Evolutionary conservation across 352 stramenopile species (phyloP).

Genomic region (Thraustochytrium striatum): DNA sequence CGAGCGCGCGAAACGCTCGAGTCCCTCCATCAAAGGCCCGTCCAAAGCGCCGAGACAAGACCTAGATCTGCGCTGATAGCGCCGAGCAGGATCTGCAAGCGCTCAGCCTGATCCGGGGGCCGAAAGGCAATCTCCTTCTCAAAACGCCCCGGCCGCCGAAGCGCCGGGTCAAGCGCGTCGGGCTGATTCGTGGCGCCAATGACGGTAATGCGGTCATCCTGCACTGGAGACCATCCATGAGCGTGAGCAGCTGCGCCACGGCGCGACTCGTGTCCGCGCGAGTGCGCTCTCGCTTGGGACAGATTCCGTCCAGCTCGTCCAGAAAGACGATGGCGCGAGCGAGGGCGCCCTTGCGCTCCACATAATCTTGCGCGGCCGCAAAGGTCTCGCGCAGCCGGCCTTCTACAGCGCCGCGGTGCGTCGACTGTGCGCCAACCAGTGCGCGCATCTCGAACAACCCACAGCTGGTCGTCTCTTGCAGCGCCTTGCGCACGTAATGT

Average conservation of each 20-base stretch:
- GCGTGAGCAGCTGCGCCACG: conserved; percentile 87
- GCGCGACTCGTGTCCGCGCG: conserved; percentile 59
- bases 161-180: conserved; percentile 88
- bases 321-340: conserved; percentile 86
- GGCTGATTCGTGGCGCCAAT: conserved; percentile 88
- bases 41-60: conserved; percentile 64
- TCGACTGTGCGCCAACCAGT: neutral
- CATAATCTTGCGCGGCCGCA: neutral
- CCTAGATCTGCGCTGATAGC: conserved; percentile 60
- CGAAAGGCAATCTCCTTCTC: conserved; percentile 92
- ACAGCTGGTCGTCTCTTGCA: neutral
- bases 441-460: neutral
- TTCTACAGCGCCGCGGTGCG: neutral
- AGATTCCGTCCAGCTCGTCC: conserved; percentile 91
- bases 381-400: conserved; percentile 9
- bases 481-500: neutral
- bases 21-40: too few relatives aligned
- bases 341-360: neutral
- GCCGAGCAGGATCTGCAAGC: conserved; percentile 68
- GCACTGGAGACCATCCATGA: conserved; percentile 89
- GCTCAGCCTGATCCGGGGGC: conserved; percentile 83
- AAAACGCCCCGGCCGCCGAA: conserved; percentile 89
- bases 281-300: conserved; percentile 75
- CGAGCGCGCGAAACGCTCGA: conserved; percentile 79
- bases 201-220: conserved; percentile 81